Conservation (phyloP, 208 protist species). For the Plasmodiophora brassicae region DNA sequence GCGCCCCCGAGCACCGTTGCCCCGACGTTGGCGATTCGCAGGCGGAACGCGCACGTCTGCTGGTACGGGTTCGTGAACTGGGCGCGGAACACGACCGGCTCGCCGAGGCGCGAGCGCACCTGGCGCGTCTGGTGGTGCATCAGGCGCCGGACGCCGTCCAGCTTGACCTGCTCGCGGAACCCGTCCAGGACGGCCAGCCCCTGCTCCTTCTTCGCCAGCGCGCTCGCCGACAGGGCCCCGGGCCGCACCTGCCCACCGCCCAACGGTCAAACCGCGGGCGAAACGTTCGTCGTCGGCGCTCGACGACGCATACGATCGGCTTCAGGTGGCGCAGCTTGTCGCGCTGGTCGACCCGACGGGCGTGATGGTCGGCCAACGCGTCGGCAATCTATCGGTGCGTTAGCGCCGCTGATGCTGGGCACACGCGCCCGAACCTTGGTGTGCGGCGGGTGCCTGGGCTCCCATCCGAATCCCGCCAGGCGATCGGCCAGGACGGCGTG, state of each 20-base stretch:
- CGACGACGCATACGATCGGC: not conserved
- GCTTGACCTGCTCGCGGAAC: not conserved
- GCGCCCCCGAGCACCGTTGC: too few relatives aligned
- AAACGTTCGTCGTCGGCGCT: too few relatives aligned
- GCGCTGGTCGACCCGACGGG: not conserved
- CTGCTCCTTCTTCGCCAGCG: not conserved
- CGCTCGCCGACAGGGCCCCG: not conserved
- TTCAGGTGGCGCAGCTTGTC: slow-evolving; percentile 12
- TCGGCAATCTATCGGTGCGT: too few relatives aligned
- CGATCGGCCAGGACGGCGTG: not conserved
- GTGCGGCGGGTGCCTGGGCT: not conserved
- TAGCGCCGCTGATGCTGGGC: too few relatives aligned
- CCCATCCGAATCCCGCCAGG: not conserved
- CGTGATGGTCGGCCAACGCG: too few relatives aligned
- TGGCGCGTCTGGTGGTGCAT: not conserved
- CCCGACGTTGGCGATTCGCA: not conserved
- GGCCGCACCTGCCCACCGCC: not conserved
- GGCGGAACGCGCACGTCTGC: not conserved
- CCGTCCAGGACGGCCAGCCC: not conserved
- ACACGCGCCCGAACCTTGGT: too few relatives aligned
- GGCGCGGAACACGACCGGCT: not conserved
- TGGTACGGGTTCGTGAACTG: not conserved
- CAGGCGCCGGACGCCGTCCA: not conserved
- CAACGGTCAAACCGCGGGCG: too few relatives aligned
- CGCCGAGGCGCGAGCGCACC: not conserved